phyloP scores from a whole-genome alignment of 495 filamentous ascomycete genomes.

The Daldinia grandis region DNA sequence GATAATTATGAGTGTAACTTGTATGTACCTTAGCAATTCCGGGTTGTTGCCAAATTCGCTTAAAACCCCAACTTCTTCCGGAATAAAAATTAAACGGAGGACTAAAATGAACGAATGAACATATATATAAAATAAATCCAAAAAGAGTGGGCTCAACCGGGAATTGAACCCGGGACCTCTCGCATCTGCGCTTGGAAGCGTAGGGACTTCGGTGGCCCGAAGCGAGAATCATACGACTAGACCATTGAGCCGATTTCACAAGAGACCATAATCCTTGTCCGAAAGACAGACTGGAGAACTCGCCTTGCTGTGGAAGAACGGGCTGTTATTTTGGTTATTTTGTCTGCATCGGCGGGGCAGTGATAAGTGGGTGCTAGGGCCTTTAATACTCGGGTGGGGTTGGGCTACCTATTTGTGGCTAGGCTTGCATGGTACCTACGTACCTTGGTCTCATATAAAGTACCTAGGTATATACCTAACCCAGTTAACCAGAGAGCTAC shows the following conservation, averaged over 20 bases:
- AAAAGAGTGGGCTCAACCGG: constrained; percentile 9
- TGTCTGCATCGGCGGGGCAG: neutral
- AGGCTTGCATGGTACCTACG: too few relatives aligned
- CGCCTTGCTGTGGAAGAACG: neutral
- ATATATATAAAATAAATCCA: neutral
- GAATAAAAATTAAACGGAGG: too few relatives aligned
- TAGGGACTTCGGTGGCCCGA: neutral
- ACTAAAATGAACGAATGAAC: too few relatives aligned
- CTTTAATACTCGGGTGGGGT: too few relatives aligned
- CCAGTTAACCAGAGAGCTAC: too few relatives aligned
- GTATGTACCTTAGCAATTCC: too few relatives aligned
- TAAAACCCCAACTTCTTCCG: too few relatives aligned
- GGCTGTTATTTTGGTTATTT: neutral
- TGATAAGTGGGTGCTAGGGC: too few relatives aligned
- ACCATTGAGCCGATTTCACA: neutral
- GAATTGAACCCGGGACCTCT: constrained; percentile 17
- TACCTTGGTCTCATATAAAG: too few relatives aligned
- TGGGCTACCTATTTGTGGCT: too few relatives aligned
- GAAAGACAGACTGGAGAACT: neutral
- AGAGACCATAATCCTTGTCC: neutral
- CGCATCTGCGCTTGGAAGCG: constrained; percentile 9
- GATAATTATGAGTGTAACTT: too few relatives aligned
- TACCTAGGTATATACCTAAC: too few relatives aligned
- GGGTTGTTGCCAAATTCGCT: neutral
- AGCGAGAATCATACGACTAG: constrained; percentile 17